Evolutionary conservation across 225 moss, liverwort and hornwort genomes (phyloP).

Genomic region (Climacium dendroides): DNA sequence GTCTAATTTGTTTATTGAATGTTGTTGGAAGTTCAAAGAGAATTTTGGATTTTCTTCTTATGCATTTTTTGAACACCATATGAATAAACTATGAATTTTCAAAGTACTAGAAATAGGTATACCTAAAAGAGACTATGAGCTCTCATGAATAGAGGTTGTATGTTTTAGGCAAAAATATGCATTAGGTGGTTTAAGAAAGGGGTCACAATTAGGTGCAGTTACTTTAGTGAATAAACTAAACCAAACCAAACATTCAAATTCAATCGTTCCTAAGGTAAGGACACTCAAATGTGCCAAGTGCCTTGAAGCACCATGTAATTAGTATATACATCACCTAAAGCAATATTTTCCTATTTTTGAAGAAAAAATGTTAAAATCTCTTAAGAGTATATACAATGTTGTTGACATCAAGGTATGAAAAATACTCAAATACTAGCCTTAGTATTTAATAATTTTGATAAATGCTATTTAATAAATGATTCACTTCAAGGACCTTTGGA

Average conservation of each 20-base stretch:
- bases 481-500: too few relatives aligned
- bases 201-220: rapidly evolving
- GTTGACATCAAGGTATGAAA: too few relatives aligned
- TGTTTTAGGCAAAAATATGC: too few relatives aligned
- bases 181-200: rapidly evolving
- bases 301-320: background rate
- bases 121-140: background rate
- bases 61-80: background rate
- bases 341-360: background rate
- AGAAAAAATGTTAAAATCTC: background rate
- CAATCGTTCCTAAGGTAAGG: background rate
- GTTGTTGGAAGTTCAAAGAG: too few relatives aligned
- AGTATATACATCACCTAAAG: background rate
- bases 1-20: too few relatives aligned
- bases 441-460: too few relatives aligned
- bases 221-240: background rate
- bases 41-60: background rate
- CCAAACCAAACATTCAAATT: background rate
- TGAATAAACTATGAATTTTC: background rate
- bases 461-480: too few relatives aligned
- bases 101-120: background rate
- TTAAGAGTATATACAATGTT: too few relatives aligned
- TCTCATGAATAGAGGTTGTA: background rate
- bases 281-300: background rate
- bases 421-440: too few relatives aligned